These are phyloP conservation scores for Claviceps quebecensis DNA, from an alignment of 2,329 filamentous ascomycete genomes.

Conservation along the genomic window DNA sequence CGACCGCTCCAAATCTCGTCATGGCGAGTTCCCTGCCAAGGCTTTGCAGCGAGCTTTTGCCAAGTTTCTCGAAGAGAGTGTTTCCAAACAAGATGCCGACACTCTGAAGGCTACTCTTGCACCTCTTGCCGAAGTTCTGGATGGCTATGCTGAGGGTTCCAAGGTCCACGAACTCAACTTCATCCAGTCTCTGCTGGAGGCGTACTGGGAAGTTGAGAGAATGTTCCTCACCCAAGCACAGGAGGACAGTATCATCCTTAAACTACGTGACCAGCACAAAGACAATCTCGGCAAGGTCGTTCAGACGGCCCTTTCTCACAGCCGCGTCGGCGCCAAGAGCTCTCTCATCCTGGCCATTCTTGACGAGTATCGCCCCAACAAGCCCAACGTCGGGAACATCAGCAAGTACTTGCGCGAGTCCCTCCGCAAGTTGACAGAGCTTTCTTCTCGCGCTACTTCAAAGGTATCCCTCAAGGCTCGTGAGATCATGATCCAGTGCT, in stretches of 20 bases:
- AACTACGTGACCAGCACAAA: conserved; percentile 91
- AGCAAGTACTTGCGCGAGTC: conserved; percentile 74
- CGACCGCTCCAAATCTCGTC: conserved; percentile 64
- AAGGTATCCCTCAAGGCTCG: conserved; percentile 97
- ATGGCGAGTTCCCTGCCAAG: conserved; percentile 84
- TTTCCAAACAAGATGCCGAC: conserved; percentile 57
- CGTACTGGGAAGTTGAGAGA: conserved; percentile 72
- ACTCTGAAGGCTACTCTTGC: conserved; percentile 58
- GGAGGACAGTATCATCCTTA: conserved; percentile 87
- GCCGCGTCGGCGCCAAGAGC: conserved; percentile 84
- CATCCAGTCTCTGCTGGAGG: conserved; percentile 63
- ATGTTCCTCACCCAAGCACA: conserved; percentile 80
- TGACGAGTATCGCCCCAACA: conserved; percentile 90
- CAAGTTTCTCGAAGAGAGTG: conserved; percentile 80
- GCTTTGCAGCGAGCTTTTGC: conserved; percentile 67
- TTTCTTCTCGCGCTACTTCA: conserved; percentile 64
- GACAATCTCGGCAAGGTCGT: conserved; percentile 78
- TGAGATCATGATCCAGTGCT: conserved; percentile 94
- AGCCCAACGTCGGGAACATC: conserved; percentile 76
- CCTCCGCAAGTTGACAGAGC: conserved; percentile 75
- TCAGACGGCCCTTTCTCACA: conserved; percentile 84
- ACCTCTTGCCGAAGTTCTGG: conserved; percentile 65
- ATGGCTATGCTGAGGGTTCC: conserved; percentile 70
- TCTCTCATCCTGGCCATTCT: conserved; percentile 83
- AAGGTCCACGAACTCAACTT: conserved; percentile 81